Conservation (phyloP, 768 basidiomycete species). For the Pleurotus sapidus region DNA sequence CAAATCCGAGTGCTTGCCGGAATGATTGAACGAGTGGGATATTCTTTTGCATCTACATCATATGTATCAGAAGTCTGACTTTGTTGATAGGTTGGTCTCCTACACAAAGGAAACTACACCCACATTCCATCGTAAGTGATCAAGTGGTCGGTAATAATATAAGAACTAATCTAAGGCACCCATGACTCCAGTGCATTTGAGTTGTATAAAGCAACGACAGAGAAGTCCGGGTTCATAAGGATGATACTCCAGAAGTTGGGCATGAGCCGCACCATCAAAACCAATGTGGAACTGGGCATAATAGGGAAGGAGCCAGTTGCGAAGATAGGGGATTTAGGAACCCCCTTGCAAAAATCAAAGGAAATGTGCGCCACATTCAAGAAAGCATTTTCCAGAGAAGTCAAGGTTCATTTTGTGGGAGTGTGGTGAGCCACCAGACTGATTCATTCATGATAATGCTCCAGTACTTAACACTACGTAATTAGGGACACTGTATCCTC, state of each 20-base stretch:
- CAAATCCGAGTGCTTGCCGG: constrained; percentile 41
- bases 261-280: no score
- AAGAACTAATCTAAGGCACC: background rate
- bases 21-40: constrained; percentile 38
- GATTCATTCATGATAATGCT: background rate
- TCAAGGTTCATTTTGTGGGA: constrained; percentile 42
- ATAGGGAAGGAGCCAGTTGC: background rate
- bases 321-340: background rate
- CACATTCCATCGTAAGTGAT: constrained; percentile 33
- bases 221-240: background rate
- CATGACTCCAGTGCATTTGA: constrained; percentile 31
- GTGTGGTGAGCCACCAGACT: constrained; percentile 31
- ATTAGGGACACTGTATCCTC: constrained; percentile 47
- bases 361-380: constrained; percentile 16
- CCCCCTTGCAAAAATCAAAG: background rate
- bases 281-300: no score
- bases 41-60: background rate
- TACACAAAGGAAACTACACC: constrained; percentile 35
- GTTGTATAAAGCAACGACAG: constrained; percentile 21
- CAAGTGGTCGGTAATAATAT: background rate
- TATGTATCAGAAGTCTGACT: background rate
- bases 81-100: constrained; percentile 34
- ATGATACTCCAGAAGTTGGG: no score
- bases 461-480: no score
- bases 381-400: constrained; percentile 18